phyloP scores from a whole-genome alignment of 176 grass and related monocot species.

The Pharus latifolius region DNA sequence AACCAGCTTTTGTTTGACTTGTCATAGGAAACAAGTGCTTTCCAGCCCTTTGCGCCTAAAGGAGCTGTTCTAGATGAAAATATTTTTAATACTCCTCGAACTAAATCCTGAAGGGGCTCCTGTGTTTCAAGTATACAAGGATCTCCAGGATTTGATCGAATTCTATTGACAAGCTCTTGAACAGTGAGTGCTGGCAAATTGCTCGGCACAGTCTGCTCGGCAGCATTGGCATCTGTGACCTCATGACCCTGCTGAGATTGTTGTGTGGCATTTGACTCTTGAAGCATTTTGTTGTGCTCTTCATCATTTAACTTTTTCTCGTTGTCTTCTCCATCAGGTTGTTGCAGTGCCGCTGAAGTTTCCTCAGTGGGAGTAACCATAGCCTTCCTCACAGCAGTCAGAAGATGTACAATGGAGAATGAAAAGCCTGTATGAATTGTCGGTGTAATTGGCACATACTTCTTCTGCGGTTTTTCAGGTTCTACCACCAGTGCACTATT shows the following conservation, averaged over 20 bases:
- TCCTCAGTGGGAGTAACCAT: slow-evolving; percentile 59
- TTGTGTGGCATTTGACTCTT: slow-evolving; percentile 24
- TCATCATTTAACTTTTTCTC: slow-evolving; percentile 29
- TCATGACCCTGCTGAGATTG: slow-evolving; percentile 36
- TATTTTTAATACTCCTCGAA: slow-evolving; percentile 85
- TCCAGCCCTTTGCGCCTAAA: slow-evolving; percentile 94
- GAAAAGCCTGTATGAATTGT: slow-evolving; percentile 94
- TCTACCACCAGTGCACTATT: slow-evolving; percentile 36
- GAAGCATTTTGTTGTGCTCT: slow-evolving; percentile 29
- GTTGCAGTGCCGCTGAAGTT: slow-evolving; percentile 9
- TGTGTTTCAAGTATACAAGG: slow-evolving; percentile 96
- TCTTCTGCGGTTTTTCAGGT: slow-evolving; percentile 82
- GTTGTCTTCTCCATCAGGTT: slow-evolving; percentile 36
- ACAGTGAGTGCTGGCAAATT: slow-evolving; percentile 55
- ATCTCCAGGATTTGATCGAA: slow-evolving; percentile 85
- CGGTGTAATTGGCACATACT: slow-evolving; percentile 76
- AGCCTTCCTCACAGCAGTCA: slow-evolving; percentile 79
- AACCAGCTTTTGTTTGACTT: slow-evolving; percentile 87
- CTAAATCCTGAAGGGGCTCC: slow-evolving; percentile 93
- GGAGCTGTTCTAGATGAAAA: slow-evolving; percentile 95
- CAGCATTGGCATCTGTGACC: slow-evolving; percentile 23
- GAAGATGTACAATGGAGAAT: slow-evolving; percentile 91
- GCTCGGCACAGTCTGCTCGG: slow-evolving; percentile 15
- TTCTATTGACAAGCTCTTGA: slow-evolving; percentile 72
- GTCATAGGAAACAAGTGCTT: slow-evolving; percentile 68